These are phyloP conservation scores for Colletotrichum sp. DNA, from an alignment of 2,329 filamentous ascomycete species.

Conservation along the genomic window DNA sequence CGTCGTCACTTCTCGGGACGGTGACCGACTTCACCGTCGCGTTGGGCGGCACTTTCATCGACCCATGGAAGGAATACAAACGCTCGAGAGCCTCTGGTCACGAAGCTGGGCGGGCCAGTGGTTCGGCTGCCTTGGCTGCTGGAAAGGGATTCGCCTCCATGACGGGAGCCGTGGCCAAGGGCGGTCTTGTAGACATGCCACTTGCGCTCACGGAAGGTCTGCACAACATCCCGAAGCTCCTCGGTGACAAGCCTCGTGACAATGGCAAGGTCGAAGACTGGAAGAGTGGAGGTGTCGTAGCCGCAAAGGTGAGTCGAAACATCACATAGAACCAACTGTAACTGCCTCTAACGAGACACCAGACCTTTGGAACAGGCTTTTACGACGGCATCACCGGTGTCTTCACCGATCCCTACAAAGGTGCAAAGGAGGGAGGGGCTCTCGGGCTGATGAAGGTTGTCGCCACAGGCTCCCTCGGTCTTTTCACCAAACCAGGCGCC, in stretches of 20 bases:
- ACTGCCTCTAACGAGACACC: too few species aligned
- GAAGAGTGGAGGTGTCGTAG: slow-evolving; percentile 34
- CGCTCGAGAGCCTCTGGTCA: background rate
- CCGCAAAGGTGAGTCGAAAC: slow-evolving; percentile 25
- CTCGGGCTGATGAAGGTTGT: slow-evolving; percentile 35
- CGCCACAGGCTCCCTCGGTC: slow-evolving; percentile 33
- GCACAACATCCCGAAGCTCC: slow-evolving; percentile 35
- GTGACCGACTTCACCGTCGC: slow-evolving; percentile 16
- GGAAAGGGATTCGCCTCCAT: slow-evolving; percentile 28
- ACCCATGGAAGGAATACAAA: slow-evolving; percentile 17
- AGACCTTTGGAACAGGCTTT: slow-evolving; percentile 29
- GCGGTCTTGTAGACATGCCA: slow-evolving; percentile 37
- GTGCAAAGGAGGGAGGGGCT: slow-evolving; percentile 32
- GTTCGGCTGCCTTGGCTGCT: slow-evolving; percentile 1
- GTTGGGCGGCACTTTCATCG: slow-evolving; percentile 16
- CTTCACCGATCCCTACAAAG: slow-evolving; percentile 32
- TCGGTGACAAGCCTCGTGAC: slow-evolving; percentile 37
- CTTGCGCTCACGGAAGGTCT: slow-evolving; percentile 39
- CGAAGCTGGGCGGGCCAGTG: background rate
- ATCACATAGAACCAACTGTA: background rate
- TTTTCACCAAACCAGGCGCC: slow-evolving; percentile 26
- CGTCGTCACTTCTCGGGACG: background rate
- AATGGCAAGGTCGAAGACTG: slow-evolving; percentile 35
- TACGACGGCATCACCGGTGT: slow-evolving; percentile 33
- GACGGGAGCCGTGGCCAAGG: slow-evolving; percentile 31